Evolutionary conservation across 2,329 filamentous ascomycete genomes (phyloP), one percentile per base, ranked within the genome.

Genomic region (Cephalotrichum gorgonifer): DNA sequence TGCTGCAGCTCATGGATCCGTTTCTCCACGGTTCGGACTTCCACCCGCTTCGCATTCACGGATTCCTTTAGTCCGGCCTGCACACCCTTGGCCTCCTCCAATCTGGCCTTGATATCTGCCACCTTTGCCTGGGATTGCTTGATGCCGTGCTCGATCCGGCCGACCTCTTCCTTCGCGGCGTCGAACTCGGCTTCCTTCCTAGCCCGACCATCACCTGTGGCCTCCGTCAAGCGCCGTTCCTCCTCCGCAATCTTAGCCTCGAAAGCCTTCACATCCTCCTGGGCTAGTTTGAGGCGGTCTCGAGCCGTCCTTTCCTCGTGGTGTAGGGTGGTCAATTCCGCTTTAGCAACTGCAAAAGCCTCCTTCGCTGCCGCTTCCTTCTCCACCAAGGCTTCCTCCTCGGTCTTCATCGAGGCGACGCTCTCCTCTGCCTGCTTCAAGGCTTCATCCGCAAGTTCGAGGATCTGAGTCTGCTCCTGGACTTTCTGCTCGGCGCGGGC

Each of bases 151-250:
- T 55, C 53, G 12, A 64, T 58, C 43, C 65, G 63, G 1, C 56
- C 48, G 7, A 59, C 65, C 4, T 78, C 73, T 30, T 72, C 64
- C 68, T 43, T 65, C 64, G 41, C 41, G 27, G 27, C 41, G 33
- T 48, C 33, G 23, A 72, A 60, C 56, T 81, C 77, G 12, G 80
- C 79, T 17, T 78, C 68, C 57, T 81, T 87, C 53, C 74, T 70
- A 8, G 77, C 71, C 58, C 86, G 79, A 23, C 78, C 78, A 25
- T 85, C 85, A 33, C 88, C 87, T 56, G 85, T 83, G 2, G 79
- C 75, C 42, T 81, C 76, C 41, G 78, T 74, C 7, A 95, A 72
- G 4, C 83, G 80, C 44, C 68, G 62, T 55, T 77, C 70, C 60
- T 87, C 83, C 4, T 72, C 69, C 3, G 60, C 58, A 45, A 83